Evolutionary conservation across 208 protist species (phyloP), one percentile per base, ranked within the genome.

Genomic region (Tritrichomonas foetus): DNA sequence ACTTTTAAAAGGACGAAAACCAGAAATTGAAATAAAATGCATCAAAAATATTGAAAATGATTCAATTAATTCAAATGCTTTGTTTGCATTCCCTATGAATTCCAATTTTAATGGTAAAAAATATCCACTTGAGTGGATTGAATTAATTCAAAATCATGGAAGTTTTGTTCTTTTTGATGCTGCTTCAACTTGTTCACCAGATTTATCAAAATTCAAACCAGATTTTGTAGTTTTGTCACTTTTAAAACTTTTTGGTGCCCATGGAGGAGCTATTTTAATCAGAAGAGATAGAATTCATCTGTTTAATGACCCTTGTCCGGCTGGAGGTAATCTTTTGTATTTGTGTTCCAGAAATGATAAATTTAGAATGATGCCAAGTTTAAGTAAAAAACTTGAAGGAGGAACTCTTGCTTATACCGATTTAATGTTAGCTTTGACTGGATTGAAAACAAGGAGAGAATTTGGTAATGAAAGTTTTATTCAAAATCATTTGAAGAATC

Each of bases 91-190:
- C 57, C 78, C 78, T 20, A 30, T 14, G 8, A 20, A 57, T 14
- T 89, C 78, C 14, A 89, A 89, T 47, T 89, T 89, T 30, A 89
- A 49, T 57, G 78, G 78, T 47, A 89, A 57, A n/a, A 89, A 53
- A 89, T 89, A 89, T 89, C 78, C 41, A 13, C 27, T 57, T 55
- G 78, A 89, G 5, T 89, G 78, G 78, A 89, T 89, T 39, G 33
- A 16, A n/a, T 20, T 47, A 3, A 33, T 39, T n/a, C 78, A 89
- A 89, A 33, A 49, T 39, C 20, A 8, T 27, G 30, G 47, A 33
- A 36, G 47, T 5, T 33, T 36, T 53, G 47, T 89, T 16, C 33
- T 89, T 55, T 27, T 89, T 36, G 78, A 89, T 57, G 78, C 78
- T 0, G 78, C 78, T 2, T 89, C 41, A 27, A 53, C 78, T 39